Conservation (phyloP, 2,329 filamentous ascomycete species). For the Magnaporthiopsis incrustans region DNA sequence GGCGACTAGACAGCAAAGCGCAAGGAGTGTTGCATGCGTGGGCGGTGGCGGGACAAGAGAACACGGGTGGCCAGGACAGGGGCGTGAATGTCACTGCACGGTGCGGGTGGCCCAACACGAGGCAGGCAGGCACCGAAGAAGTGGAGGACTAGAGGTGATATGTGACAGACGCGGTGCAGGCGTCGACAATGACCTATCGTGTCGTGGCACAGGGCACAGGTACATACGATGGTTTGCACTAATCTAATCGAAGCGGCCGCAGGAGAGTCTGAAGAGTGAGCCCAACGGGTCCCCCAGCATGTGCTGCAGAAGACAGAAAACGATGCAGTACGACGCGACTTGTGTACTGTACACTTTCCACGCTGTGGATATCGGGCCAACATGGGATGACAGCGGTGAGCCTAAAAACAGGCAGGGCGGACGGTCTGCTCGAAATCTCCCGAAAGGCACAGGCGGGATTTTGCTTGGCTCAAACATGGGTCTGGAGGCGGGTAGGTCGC, state of each 20-base stretch:
- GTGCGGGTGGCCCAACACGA: not conserved
- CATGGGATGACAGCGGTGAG: not conserved
- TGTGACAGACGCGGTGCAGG: not conserved
- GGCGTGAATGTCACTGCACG: not conserved
- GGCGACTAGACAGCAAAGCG: not conserved
- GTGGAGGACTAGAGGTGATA: not conserved
- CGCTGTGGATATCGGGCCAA: not conserved
- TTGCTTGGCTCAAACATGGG: not conserved
- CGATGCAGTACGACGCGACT: too few species aligned
- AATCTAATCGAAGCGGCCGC: too few species aligned
- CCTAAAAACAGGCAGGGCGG: not conserved
- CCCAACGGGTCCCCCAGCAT: too few species aligned
- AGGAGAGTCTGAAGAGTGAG: too few species aligned
- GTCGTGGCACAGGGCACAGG: not conserved
- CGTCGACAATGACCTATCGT: not conserved
- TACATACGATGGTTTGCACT: not conserved
- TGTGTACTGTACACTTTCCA: too few species aligned
- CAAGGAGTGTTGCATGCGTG: not conserved
- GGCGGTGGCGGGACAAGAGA: not conserved
- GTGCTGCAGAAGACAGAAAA: too few species aligned
- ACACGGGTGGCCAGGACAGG: not conserved
- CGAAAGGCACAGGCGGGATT: not conserved
- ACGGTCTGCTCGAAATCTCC: not conserved
- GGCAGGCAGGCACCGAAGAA: not conserved
- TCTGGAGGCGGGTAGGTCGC: not conserved